A percentile compares a stretch with the other conserved stretches of the same genome.
Evolutionary conservation across 2,329 filamentous ascomycete species (phyloP).

Genomic region (Colletotrichum spaethianum): DNA sequence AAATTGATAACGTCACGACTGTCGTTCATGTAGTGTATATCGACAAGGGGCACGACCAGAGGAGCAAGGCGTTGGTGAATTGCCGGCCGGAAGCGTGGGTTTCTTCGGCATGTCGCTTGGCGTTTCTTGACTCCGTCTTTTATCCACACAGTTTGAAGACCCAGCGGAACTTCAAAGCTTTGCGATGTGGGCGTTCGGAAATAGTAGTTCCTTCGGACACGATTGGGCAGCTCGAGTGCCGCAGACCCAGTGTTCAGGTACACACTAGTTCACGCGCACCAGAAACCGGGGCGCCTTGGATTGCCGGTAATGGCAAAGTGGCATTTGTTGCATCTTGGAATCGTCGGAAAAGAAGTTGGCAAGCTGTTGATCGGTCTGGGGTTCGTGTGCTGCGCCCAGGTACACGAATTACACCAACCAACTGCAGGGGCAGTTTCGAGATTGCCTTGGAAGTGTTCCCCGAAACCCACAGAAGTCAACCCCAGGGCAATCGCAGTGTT

Average conservation of each 20-base stretch:
- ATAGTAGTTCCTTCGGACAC: neutral
- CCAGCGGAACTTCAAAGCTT: constrained; percentile 13
- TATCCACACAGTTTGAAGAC: neutral
- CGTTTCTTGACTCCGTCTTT: neutral
- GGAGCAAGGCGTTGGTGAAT: neutral
- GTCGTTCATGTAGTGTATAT: neutral
- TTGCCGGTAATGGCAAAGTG: neutral
- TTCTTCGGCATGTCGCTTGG: neutral
- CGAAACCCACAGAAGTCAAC: neutral
- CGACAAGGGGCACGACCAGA: neutral
- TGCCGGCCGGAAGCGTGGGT: constrained; percentile 13
- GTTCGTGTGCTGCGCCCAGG: neutral
- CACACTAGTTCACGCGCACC: no score
- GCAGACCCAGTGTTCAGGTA: constrained; percentile 4
- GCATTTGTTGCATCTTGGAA: neutral
- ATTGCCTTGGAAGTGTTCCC: neutral
- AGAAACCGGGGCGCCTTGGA: neutral
- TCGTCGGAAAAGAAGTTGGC: neutral
- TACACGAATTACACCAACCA: neutral
- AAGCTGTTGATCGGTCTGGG: neutral
- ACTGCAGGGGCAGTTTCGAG: neutral
- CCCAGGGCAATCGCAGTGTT: neutral
- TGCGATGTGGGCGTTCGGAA: constrained; percentile 20
- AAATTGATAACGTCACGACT: neutral
- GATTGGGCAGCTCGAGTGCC: neutral